Evolutionary conservation across 768 basidiomycete species (phyloP).

Genomic region (Dentipellis fragilis): DNA sequence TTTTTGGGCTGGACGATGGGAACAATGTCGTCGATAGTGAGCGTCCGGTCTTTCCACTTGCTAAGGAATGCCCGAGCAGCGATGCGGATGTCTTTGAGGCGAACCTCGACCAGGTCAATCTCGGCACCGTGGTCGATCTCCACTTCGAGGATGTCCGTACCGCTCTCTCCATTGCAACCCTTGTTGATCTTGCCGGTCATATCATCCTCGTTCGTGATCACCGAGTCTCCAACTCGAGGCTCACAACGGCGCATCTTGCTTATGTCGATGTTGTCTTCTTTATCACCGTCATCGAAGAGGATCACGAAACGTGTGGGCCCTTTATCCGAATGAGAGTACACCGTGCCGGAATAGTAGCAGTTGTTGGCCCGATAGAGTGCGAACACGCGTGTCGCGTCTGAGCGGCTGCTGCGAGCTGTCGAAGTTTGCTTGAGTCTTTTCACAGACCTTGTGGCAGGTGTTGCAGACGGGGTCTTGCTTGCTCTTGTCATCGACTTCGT

Average conservation of each 20-base stretch:
- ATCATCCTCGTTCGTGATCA: conserved; percentile 27
- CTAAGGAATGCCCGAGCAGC: conserved; percentile 37
- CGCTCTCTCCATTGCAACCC: conserved; percentile 21
- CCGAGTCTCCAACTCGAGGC: conserved; percentile 46
- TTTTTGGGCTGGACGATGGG: conserved; percentile 29
- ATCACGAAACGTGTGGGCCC: conserved; percentile 32
- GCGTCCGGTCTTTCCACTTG: conserved; percentile 43
- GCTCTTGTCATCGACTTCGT: conserved; percentile 10
- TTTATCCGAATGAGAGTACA: conserved; percentile 26
- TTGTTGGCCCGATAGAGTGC: conserved; percentile 56
- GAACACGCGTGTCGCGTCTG: conserved; percentile 49
- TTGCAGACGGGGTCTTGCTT: conserved; percentile 17
- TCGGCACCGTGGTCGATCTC: conserved; percentile 28
- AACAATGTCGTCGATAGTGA: conserved; percentile 34
- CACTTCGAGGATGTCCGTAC: conserved; percentile 9
- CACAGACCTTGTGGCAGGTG: conserved; percentile 5
- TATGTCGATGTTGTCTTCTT: conserved; percentile 34
- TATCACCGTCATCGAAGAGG: conserved; percentile 55
- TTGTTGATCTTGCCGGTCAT: conserved; percentile 20
- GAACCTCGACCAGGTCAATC: conserved; percentile 18
- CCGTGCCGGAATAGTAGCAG: conserved; percentile 51
- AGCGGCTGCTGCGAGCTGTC: conserved; percentile 5
- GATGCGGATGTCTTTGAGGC: conserved; percentile 35
- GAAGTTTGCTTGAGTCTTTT: conserved; percentile 15
- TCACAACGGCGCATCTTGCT: conserved; percentile 44